Evolutionary conservation across 257 asterid genomes (phyloP).

Genomic region (Solanum sejunctum): DNA sequence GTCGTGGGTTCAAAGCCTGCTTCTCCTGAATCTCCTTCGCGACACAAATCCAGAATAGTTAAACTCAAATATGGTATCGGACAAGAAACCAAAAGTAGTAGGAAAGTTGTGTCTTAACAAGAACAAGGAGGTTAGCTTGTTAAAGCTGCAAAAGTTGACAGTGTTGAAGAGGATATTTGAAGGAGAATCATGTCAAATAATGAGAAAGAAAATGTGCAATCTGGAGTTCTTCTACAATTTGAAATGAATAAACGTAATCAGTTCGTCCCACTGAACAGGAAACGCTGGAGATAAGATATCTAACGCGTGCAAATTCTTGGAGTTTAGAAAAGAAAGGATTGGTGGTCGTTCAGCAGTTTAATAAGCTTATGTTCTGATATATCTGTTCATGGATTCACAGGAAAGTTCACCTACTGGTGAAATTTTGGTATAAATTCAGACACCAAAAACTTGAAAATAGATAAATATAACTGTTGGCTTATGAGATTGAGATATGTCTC

Average conservation of each 20-base stretch:
- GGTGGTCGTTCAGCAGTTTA: neutral
- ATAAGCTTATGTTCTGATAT: neutral
- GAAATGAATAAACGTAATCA: neutral
- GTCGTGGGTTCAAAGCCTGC: no score
- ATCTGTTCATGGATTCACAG: neutral
- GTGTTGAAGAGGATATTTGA: no score
- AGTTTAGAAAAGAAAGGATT: neutral
- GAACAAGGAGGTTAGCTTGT: neutral
- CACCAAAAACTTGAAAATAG: neutral
- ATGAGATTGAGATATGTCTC: no score
- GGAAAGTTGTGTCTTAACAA: neutral
- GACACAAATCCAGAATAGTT: no score
- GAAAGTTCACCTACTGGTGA: neutral
- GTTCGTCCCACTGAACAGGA: neutral
- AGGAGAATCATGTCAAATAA: no score
- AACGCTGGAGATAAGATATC: neutral
- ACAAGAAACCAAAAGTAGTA: neutral
- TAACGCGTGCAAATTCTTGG: neutral
- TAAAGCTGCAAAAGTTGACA: no score
- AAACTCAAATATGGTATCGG: no score
- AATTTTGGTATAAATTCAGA: no score
- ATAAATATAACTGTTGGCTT: no score
- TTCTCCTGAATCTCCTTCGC: no score
- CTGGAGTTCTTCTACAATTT: no score
- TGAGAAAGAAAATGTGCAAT: no score